Conservation (phyloP, 2,329 filamentous ascomycete species). For the Colletotrichum spaethianum region DNA sequence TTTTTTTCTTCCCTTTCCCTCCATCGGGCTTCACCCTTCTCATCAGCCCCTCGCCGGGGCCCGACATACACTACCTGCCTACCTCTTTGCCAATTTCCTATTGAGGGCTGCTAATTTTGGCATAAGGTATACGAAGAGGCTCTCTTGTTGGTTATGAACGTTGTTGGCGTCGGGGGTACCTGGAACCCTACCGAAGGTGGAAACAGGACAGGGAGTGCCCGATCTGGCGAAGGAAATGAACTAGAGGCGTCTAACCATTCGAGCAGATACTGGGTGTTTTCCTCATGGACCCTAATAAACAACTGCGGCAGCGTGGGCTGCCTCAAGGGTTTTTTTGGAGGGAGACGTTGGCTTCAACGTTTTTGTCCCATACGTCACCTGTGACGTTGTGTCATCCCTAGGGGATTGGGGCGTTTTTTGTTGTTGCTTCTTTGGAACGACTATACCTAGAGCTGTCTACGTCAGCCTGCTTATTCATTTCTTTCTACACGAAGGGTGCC, state of each 20-base stretch:
- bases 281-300: neutral
- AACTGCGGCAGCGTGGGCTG: neutral
- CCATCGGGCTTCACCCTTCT: neutral
- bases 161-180: neutral
- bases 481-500: neutral
- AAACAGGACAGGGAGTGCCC: neutral
- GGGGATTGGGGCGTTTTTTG: neutral
- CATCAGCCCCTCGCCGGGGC: neutral
- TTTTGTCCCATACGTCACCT: conserved; percentile 5
- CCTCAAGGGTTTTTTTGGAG: neutral
- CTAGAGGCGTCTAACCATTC: neutral
- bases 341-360: neutral
- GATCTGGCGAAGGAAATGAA: neutral
- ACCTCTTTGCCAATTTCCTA: neutral
- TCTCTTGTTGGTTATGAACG: neutral
- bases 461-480: too few species aligned
- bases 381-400: neutral
- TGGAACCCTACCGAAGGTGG: neutral
- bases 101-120: neutral
- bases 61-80: neutral
- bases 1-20: neutral
- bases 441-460: neutral
- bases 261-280: neutral
- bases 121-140: neutral
- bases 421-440: too few species aligned